These are phyloP conservation scores for Microdochium nivale DNA, from an alignment of 2,329 filamentous ascomycete genomes.

Conservation along the genomic window DNA sequence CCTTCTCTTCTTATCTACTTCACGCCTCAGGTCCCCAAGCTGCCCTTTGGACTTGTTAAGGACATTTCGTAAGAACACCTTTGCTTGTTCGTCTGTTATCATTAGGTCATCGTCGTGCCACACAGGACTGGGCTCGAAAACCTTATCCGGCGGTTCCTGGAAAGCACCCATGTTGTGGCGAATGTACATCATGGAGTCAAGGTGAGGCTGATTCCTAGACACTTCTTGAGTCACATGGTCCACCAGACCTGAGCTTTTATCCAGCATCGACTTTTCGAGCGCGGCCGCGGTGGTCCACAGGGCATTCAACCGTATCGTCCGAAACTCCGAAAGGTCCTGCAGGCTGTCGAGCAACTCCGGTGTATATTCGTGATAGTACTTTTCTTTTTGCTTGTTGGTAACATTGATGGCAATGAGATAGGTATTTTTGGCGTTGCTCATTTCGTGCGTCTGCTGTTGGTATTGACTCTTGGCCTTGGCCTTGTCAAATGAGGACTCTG, in stretches of 20 bases:
- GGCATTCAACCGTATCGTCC: constrained; percentile 72
- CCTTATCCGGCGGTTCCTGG: constrained; percentile 76
- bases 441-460: constrained; percentile 85
- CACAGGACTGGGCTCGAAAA: constrained; percentile 88
- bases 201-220: constrained; percentile 72
- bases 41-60: constrained; percentile 84
- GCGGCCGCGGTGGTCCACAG: constrained; percentile 76
- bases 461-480: constrained; percentile 84
- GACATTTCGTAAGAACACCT: constrained; percentile 85
- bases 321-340: constrained; percentile 88
- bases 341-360: constrained; percentile 89
- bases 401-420: constrained; percentile 95
- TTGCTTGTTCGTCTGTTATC: constrained; percentile 77
- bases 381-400: constrained; percentile 95
- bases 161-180: constrained; percentile 79
- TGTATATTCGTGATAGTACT: constrained; percentile 94
- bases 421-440: constrained; percentile 98
- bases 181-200: constrained; percentile 98
- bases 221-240: constrained; percentile 73
- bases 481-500: constrained; percentile 90
- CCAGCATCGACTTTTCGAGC: constrained; percentile 72
- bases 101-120: constrained; percentile 93
- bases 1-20: constrained; percentile 76
- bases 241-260: constrained; percentile 63
- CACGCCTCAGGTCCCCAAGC: constrained; percentile 68